Conservation (phyloP, 148 eudicot genomes). For the Nepenthes gracilis region DNA sequence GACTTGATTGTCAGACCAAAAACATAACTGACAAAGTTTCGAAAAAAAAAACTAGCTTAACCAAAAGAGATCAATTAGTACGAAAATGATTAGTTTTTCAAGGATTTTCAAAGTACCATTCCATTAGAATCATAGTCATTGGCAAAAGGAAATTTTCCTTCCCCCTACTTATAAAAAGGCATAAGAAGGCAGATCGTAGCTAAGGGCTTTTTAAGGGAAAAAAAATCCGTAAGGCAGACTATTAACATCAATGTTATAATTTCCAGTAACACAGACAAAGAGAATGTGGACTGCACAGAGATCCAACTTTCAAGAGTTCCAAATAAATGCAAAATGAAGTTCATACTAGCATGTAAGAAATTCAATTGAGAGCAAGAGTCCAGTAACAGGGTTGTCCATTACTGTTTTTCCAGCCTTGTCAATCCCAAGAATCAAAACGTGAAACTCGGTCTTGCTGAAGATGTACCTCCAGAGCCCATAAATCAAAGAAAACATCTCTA, state of each 20-base stretch:
- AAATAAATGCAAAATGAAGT: background rate
- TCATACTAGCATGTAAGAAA: background rate
- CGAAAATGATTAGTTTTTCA: too few relatives aligned
- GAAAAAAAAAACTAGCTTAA: too few relatives aligned
- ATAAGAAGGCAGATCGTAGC: too few relatives aligned
- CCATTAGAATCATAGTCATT: too few relatives aligned
- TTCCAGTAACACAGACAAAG: background rate
- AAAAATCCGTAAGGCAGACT: background rate
- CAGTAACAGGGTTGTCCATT: slow-evolving; percentile 6
- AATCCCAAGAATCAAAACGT: slow-evolving; percentile 87
- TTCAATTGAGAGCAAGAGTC: background rate
- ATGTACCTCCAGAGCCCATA: slow-evolving; percentile 83
- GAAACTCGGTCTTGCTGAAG: slow-evolving; percentile 84
- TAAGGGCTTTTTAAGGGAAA: too few relatives aligned
- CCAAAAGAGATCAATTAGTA: too few relatives aligned
- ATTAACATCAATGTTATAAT: background rate
- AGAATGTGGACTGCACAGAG: background rate
- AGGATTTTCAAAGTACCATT: too few relatives aligned
- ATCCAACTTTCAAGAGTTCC: too few relatives aligned
- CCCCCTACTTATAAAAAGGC: too few relatives aligned
- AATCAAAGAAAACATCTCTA: slow-evolving; percentile 80
- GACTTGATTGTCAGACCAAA: too few relatives aligned
- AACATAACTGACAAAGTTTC: too few relatives aligned
- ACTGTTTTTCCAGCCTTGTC: slow-evolving; percentile 99
- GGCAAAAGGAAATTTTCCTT: too few relatives aligned